Evolutionary conservation across 2,329 filamentous ascomycete genomes (phyloP).

Genomic region (Cytospora chrysosperma): DNA sequence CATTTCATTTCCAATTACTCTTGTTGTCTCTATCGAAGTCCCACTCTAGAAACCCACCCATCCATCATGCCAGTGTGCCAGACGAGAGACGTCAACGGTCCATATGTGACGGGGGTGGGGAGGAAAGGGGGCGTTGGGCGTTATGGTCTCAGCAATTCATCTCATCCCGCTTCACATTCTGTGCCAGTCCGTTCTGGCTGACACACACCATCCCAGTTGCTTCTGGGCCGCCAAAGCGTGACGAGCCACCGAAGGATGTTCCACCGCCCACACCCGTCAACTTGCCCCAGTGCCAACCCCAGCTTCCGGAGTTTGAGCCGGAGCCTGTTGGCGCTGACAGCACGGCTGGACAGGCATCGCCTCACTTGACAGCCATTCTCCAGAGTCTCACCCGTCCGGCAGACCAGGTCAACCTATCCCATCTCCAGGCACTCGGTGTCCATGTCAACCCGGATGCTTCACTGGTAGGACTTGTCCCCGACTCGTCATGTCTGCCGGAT

Average conservation of each 20-base stretch:
- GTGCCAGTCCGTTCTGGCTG: constrained; percentile 12
- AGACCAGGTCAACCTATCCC: constrained; percentile 44
- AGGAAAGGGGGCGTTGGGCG: too few relatives aligned
- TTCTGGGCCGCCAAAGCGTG: constrained; percentile 23
- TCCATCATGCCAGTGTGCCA: not conserved
- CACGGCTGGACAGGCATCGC: constrained; percentile 25
- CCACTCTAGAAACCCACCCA: not conserved
- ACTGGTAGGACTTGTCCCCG: constrained; percentile 52
- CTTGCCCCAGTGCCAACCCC: constrained; percentile 46
- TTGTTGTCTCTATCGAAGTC: not conserved
- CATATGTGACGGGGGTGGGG: not conserved
- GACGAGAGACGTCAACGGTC: not conserved
- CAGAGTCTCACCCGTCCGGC: constrained; percentile 53
- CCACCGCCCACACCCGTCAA: constrained; percentile 56
- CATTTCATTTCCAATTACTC: not conserved
- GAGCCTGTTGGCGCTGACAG: constrained; percentile 1
- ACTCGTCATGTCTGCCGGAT: constrained; percentile 52
- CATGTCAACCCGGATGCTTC: constrained; percentile 52
- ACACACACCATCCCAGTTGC: constrained; percentile 16
- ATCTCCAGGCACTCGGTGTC: constrained; percentile 58
- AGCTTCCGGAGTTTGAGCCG: constrained; percentile 20
- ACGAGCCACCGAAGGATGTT: constrained; percentile 47
- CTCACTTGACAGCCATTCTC: constrained; percentile 50
- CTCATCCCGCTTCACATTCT: not conserved
- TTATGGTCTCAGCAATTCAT: too few relatives aligned